Conservation (phyloP, 306 rosid species). For the Lithocarpus polystachyus region DNA sequence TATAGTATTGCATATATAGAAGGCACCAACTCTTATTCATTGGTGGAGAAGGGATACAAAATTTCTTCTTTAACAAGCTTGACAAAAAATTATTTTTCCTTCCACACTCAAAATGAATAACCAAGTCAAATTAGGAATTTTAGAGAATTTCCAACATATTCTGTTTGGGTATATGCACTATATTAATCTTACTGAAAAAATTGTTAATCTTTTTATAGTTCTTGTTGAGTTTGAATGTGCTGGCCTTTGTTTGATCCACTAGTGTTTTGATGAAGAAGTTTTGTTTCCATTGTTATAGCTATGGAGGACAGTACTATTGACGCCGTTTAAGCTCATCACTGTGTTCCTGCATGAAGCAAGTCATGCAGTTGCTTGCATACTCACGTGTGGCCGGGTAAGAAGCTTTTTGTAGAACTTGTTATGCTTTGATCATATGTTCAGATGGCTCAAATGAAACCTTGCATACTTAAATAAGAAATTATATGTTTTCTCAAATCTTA, state of each 20-base stretch:
- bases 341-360: conserved; percentile 94
- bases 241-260: conserved; percentile 3
- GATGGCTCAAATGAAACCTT: background rate
- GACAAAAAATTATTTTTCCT: too few species aligned
- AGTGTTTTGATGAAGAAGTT: conserved; percentile 21
- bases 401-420: conserved; percentile 8
- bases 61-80: too few species aligned
- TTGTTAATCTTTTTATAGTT: background rate
- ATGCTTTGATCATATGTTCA: conserved; percentile 16
- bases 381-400: conserved; percentile 88
- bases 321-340: conserved; percentile 95
- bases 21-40: too few species aligned
- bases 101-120: too few species aligned
- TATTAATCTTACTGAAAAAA: conserved; percentile 8
- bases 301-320: conserved; percentile 83
- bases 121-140: too few species aligned
- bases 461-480: background rate
- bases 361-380: conserved; percentile 91
- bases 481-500: background rate
- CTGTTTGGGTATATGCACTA: conserved; percentile 6
- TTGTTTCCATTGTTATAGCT: conserved; percentile 55
- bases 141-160: conserved; percentile 1
- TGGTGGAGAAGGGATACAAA: too few species aligned
- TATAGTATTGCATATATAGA: too few species aligned
- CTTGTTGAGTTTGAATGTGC: conserved; percentile 9